Conservation (phyloP, 2,329 filamentous ascomycete genomes). For the Elsinoe fawcettii region DNA sequence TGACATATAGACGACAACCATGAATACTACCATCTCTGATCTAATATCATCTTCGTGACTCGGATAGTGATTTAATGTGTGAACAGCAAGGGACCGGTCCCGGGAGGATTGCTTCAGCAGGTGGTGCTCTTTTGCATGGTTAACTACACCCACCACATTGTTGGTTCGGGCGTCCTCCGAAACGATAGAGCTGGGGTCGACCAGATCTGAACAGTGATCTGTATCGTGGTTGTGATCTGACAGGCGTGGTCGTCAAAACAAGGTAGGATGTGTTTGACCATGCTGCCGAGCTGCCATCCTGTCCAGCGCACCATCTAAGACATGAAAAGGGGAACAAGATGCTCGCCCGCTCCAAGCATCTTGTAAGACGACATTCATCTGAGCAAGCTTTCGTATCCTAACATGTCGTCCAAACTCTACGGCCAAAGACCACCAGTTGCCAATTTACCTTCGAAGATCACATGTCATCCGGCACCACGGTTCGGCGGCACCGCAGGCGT, state of each 20-base stretch:
- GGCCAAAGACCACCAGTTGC: background rate
- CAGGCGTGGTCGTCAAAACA: background rate
- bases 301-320: background rate
- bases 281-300: background rate
- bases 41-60: background rate
- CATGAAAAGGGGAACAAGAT: background rate
- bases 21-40: background rate
- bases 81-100: background rate
- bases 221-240: background rate
- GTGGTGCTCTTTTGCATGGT: background rate
- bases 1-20: background rate
- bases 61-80: background rate
- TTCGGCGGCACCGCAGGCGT: background rate
- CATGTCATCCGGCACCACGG: background rate
- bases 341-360: background rate
- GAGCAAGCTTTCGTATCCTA: background rate
- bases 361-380: background rate
- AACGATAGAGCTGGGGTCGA: background rate
- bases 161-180: background rate
- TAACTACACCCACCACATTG: background rate
- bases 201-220: background rate
- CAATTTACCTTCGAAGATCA: background rate
- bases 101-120: background rate
- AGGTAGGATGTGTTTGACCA: background rate
- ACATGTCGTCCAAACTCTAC: background rate